Evolutionary conservation across 2,329 filamentous ascomycete species (phyloP).

Genomic region (Penicillium sp.): DNA sequence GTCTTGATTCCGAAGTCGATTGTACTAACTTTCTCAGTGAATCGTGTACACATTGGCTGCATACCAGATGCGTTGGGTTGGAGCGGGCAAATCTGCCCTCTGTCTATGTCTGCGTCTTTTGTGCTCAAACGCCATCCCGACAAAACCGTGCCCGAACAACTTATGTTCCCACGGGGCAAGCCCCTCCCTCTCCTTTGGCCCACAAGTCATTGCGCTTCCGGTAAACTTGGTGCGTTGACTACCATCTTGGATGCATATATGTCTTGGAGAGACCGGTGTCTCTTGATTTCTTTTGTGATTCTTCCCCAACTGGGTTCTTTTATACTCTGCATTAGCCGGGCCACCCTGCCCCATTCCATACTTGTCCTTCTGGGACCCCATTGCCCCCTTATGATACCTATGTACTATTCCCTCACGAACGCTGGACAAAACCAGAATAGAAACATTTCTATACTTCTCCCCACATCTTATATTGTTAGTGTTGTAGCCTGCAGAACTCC

Average conservation of each 20-base stretch:
- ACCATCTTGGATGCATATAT: slow-evolving; percentile 4
- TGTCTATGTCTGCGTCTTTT: slow-evolving; percentile 53
- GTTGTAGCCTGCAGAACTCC: not conserved
- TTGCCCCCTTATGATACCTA: slow-evolving; percentile 14
- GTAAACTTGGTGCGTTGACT: slow-evolving; percentile 14
- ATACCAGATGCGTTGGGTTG: slow-evolving; percentile 58
- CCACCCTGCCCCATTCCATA: slow-evolving; percentile 13
- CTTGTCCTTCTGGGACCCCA: not conserved
- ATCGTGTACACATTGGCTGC: slow-evolving; percentile 62
- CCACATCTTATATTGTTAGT: not conserved
- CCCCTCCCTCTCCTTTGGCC: slow-evolving; percentile 41
- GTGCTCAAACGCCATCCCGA: slow-evolving; percentile 45
- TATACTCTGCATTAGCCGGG: slow-evolving; percentile 19
- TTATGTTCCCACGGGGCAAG: slow-evolving; percentile 29
- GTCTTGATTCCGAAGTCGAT: not conserved
- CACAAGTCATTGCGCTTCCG: slow-evolving; percentile 43
- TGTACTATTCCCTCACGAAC: slow-evolving; percentile 10
- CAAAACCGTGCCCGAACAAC: slow-evolving; percentile 36
- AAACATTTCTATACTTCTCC: slow-evolving; percentile 6
- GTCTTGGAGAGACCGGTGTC: slow-evolving; percentile 11
- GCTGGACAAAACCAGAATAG: slow-evolving; percentile 10
- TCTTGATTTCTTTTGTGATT: slow-evolving; percentile 16
- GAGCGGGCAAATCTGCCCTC: slow-evolving; percentile 47
- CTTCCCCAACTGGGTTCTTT: slow-evolving; percentile 3
- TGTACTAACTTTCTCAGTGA: slow-evolving; percentile 42